phyloP scores from a whole-genome alignment of 75 land plant genomes.

The Larix kaempferi region DNA sequence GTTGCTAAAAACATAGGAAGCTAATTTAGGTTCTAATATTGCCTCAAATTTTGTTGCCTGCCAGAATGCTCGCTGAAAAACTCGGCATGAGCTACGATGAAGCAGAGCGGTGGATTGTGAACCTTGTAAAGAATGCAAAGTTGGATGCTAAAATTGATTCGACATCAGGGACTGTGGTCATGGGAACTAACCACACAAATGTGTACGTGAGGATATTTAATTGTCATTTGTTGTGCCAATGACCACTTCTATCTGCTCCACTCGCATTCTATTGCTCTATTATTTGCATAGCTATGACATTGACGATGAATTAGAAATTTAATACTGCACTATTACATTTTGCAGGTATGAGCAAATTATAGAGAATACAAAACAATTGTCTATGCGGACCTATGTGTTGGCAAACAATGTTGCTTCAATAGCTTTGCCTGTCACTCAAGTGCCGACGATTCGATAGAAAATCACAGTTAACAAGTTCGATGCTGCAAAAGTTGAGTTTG shows the following conservation, averaged over 20 bases:
- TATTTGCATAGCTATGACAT: not conserved
- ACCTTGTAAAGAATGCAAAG: conserved; percentile 61
- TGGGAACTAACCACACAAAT: conserved; percentile 77
- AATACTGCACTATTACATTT: not conserved
- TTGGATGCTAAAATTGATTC: conserved; percentile 94
- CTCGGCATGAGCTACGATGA: conserved; percentile 90
- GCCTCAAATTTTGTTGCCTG: not conserved
- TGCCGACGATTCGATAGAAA: too few species aligned
- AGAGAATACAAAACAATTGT: conserved; percentile 75
- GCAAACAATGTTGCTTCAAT: conserved; percentile 65
- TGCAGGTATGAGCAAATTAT: conserved; percentile 91
- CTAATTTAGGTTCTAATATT: too few species aligned
- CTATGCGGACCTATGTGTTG: conserved; percentile 67
- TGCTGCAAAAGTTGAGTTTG: too few species aligned
- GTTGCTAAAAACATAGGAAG: not conserved
- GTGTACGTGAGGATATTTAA: conserved; percentile 59
- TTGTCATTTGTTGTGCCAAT: not conserved
- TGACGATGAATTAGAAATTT: not conserved
- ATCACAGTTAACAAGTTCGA: too few species aligned
- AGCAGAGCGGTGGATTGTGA: conserved; percentile 93
- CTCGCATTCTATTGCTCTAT: not conserved
- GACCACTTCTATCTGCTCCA: not conserved
- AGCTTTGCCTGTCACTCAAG: conserved; percentile 14
- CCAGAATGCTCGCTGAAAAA: conserved; percentile 92
- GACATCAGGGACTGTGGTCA: conserved; percentile 78